These are phyloP conservation scores for Dipodascopsis uninucleata DNA, from an alignment of 805 yeast species.

Conservation along the genomic window DNA sequence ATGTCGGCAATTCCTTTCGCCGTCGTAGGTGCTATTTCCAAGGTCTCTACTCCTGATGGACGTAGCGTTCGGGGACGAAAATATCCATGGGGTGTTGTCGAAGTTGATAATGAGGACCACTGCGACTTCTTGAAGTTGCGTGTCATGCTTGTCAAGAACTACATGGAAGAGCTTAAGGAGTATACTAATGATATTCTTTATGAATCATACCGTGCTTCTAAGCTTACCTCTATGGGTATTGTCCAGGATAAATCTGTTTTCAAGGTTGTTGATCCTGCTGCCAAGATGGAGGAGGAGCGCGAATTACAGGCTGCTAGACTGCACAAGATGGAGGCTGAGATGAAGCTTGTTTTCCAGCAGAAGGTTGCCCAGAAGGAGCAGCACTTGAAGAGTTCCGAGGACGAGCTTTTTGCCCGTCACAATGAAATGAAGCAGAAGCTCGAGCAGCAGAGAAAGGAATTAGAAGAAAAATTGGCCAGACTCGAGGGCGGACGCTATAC, in stretches of 20 bases:
- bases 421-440: slow-evolving; percentile 96
- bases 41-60: slow-evolving; percentile 66
- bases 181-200: slow-evolving; percentile 70
- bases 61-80: slow-evolving; percentile 81
- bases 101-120: slow-evolving; percentile 90
- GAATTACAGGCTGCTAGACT: slow-evolving; percentile 89
- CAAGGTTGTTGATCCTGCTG: slow-evolving; percentile 87
- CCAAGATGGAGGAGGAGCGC: slow-evolving; percentile 90
- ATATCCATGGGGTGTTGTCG: slow-evolving; percentile 97
- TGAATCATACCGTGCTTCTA: slow-evolving; percentile 84
- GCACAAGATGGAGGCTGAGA: slow-evolving; percentile 90
- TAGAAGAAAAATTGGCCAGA: slow-evolving; percentile 86
- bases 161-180: slow-evolving; percentile 90
- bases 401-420: slow-evolving; percentile 91
- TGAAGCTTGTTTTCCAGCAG: slow-evolving; percentile 94
- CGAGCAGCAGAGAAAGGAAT: slow-evolving; percentile 77
- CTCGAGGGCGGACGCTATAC: slow-evolving; percentile 40
- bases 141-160: slow-evolving; percentile 82
- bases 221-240: slow-evolving; percentile 76
- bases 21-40: slow-evolving; percentile 83
- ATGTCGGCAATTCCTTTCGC: slow-evolving; percentile 83
- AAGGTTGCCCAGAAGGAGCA: slow-evolving; percentile 96
- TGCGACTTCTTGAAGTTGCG: slow-evolving; percentile 88
- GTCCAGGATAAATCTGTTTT: slow-evolving; percentile 91
- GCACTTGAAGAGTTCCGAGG: slow-evolving; percentile 93